These are phyloP conservation scores for Phalaenopsis hybrid DNA, from an alignment of 116 monocot species.

Conservation along the genomic window DNA sequence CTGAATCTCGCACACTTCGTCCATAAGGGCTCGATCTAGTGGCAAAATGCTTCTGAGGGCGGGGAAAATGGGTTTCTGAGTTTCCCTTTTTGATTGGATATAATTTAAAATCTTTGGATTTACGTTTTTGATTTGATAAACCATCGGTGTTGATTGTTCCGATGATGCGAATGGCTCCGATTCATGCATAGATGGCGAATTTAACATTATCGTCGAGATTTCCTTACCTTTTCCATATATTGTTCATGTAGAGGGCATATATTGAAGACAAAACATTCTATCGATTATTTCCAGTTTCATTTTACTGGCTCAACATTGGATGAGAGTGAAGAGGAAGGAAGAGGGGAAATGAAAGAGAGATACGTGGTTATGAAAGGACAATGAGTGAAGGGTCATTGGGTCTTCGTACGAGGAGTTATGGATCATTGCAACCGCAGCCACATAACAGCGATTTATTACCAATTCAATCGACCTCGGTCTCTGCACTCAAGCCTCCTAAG, in stretches of 20 bases:
- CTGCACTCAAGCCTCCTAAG: constrained; percentile 39
- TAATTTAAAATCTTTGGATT: background rate
- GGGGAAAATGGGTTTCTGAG: too few species aligned
- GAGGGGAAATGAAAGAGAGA: constrained; percentile 40
- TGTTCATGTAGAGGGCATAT: background rate
- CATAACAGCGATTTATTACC: constrained; percentile 25
- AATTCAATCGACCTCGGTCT: constrained; percentile 19
- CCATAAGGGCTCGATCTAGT: too few species aligned
- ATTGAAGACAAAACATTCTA: background rate
- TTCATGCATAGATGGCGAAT: background rate
- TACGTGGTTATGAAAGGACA: constrained; percentile 15
- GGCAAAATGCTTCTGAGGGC: too few species aligned
- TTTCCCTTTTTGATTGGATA: too few species aligned
- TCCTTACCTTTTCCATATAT: background rate
- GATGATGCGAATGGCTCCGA: background rate
- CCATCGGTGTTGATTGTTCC: background rate
- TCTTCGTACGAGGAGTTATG: constrained; percentile 65
- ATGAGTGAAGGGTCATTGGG: constrained; percentile 64
- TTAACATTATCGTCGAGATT: background rate
- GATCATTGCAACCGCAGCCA: constrained; percentile 47
- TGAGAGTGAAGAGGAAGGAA: background rate
- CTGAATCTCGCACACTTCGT: too few species aligned
- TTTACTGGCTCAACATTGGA: background rate
- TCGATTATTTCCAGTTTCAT: background rate
- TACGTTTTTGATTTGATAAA: background rate